Conservation (phyloP, 352 stramenopile genomes). For the Elongisporangium anandrum region DNA sequence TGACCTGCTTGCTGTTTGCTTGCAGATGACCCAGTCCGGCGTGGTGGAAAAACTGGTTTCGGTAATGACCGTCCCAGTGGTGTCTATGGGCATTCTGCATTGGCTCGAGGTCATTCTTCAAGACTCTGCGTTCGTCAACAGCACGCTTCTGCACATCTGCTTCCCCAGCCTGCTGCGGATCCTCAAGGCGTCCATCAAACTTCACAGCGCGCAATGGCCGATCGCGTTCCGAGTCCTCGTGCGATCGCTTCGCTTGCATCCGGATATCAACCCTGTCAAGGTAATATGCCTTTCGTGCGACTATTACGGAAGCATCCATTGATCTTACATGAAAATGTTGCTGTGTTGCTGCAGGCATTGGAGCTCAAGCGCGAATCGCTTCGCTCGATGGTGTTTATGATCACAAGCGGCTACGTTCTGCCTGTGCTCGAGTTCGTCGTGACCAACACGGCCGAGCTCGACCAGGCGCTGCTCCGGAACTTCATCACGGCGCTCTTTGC, state of each 20-base stretch:
- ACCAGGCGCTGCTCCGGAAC: conserved; percentile 81
- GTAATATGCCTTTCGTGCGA: conserved; percentile 8
- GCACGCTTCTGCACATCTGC: conserved; percentile 79
- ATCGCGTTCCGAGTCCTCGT: conserved; percentile 81
- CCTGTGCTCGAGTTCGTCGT: conserved; percentile 82
- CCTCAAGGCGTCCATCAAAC: conserved; percentile 70
- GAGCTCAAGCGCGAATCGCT: conserved; percentile 83
- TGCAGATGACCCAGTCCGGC: conserved; percentile 82
- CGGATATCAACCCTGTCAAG: conserved; percentile 84
- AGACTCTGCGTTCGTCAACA: conserved; percentile 75
- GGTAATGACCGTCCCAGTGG: conserved; percentile 74
- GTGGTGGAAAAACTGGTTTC: conserved; percentile 76
- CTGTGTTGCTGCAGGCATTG: conserved; percentile 28
- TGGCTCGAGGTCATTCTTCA: conserved; percentile 79
- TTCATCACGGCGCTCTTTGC: conserved; percentile 80
- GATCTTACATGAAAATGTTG: not conserved
- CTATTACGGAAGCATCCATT: too few relatives aligned
- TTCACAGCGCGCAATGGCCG: conserved; percentile 77
- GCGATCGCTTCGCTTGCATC: conserved; percentile 63
- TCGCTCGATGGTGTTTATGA: conserved; percentile 85
- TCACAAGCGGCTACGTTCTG: conserved; percentile 82
- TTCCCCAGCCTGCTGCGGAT: conserved; percentile 79
- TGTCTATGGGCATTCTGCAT: conserved; percentile 83
- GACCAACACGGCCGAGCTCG: conserved; percentile 72
- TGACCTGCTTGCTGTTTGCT: not conserved